These are phyloP conservation scores for Dalbergia cultrata DNA, from an alignment of 306 rosid species.

Conservation along the genomic window DNA sequence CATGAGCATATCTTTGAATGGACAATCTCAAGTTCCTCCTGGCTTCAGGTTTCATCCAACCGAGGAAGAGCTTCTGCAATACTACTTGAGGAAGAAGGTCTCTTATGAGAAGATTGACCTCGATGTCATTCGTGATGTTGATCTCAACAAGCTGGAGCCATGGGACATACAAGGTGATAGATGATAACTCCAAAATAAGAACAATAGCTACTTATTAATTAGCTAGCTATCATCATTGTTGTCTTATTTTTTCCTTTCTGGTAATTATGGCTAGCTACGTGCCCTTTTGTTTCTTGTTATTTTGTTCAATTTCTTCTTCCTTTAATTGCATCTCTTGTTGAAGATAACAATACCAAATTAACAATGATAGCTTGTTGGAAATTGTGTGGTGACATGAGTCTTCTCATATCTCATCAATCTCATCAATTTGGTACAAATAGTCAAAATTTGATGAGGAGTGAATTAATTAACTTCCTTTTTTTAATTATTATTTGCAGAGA, in stretches of 20 bases:
- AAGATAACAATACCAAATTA: not conserved
- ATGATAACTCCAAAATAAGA: too few relatives aligned
- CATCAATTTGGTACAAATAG: not conserved
- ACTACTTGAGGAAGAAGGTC: slow-evolving; percentile 86
- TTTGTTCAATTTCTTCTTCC: not conserved
- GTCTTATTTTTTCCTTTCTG: not conserved
- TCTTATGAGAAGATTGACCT: slow-evolving; percentile 80
- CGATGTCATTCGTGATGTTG: slow-evolving; percentile 89
- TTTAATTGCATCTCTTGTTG: not conserved
- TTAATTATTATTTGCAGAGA: slow-evolving; percentile 55
- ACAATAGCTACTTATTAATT: too few relatives aligned
- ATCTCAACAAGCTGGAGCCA: slow-evolving; percentile 98
- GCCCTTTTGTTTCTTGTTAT: not conserved
- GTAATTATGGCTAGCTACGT: not conserved
- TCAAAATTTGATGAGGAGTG: not conserved
- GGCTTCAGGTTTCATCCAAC: slow-evolving; percentile 95
- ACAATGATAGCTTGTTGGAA: not conserved
- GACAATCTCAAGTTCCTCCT: slow-evolving; percentile 92
- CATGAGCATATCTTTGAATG: slow-evolving; percentile 88
- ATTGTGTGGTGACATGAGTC: not conserved
- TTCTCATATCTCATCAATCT: not conserved
- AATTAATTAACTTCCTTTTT: not conserved
- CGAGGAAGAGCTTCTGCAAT: slow-evolving; percentile 85
- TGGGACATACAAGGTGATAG: slow-evolving; percentile 95
- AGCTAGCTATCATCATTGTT: not conserved